These are phyloP conservation scores for Craspedostauros australis DNA, from an alignment of 108 stramenopile genomes.

Conservation along the genomic window DNA sequence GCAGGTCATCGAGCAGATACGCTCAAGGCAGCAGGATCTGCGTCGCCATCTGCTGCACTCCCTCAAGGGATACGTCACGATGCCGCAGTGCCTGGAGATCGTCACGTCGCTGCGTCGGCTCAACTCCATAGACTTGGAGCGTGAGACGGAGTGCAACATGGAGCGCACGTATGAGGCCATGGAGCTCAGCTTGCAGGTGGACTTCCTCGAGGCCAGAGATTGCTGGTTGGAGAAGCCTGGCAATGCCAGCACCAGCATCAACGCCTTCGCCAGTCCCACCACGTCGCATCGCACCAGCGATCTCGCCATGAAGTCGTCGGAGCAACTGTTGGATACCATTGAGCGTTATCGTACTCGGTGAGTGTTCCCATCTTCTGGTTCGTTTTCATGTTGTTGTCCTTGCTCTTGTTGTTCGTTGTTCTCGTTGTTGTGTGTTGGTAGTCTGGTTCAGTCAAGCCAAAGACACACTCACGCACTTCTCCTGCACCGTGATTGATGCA, in stretches of 20 bases:
- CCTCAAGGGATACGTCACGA: conserved; percentile 72
- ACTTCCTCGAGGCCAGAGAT: conserved; percentile 82
- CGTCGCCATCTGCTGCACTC: conserved; percentile 65
- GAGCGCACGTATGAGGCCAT: conserved; percentile 70
- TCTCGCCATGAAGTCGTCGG: conserved; percentile 28
- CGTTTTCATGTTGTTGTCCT: too few relatives aligned
- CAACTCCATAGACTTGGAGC: conserved; percentile 79
- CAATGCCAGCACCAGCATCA: conserved; percentile 19
- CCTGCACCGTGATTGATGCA: too few relatives aligned
- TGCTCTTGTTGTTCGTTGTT: too few relatives aligned
- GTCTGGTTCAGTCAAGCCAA: too few relatives aligned
- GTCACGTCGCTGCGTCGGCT: conserved; percentile 76
- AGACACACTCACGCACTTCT: too few relatives aligned
- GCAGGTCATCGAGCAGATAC: conserved; percentile 71
- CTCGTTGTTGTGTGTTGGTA: background rate
- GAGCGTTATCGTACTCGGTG: conserved; percentile 80
- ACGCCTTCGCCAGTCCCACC: conserved; percentile 17
- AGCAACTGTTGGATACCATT: conserved; percentile 79
- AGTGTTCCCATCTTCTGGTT: too few relatives aligned
- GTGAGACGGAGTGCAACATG: conserved; percentile 31
- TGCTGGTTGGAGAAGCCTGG: conserved; percentile 64
- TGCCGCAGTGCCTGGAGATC: conserved; percentile 82
- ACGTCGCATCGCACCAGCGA: conserved; percentile 10
- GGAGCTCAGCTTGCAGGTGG: conserved; percentile 76
- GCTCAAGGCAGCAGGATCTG: conserved; percentile 70